Evolutionary conservation across 1,284 basidiomycete genomes (phyloP).

Genomic region (Veloporphyrellus conicus): DNA sequence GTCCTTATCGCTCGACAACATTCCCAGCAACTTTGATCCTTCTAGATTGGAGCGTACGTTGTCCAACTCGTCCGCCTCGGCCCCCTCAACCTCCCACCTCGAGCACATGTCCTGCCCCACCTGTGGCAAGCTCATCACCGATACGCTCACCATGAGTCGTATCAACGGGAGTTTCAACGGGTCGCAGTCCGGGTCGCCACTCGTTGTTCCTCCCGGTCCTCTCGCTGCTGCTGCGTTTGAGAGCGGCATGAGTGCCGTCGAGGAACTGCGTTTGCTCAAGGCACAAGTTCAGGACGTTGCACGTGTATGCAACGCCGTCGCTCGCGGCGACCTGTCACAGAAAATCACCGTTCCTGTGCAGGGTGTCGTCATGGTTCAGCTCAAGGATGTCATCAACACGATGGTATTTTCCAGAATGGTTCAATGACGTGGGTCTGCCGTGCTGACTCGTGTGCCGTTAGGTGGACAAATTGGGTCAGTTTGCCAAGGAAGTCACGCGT

Average conservation of each 20-base stretch:
- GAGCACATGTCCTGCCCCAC: conserved; percentile 46
- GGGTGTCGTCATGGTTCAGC: conserved; percentile 94
- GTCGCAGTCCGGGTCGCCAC: conserved; percentile 42
- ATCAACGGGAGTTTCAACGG: conserved; percentile 31
- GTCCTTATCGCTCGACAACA: conserved; percentile 42
- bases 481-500: conserved; percentile 81
- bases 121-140: conserved; percentile 45
- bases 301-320: conserved; percentile 94
- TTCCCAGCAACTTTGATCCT: conserved; percentile 39
- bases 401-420: conserved; percentile 63
- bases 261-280: conserved; percentile 75
- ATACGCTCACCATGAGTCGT: conserved; percentile 34
- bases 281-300: conserved; percentile 83
- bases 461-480: conserved; percentile 77
- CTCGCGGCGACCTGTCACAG: conserved; percentile 88
- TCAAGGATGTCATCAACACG: conserved; percentile 97
- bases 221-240: conserved; percentile 57
- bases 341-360: conserved; percentile 97
- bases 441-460: conserved; percentile 23
- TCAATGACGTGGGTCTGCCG: conserved; percentile 6
- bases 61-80: conserved; percentile 35
- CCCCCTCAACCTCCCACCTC: conserved; percentile 39
- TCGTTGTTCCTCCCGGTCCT: conserved; percentile 55
- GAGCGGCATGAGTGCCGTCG: conserved; percentile 61
- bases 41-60: conserved; percentile 24